Evolutionary conservation across 208 protist genomes (phyloP).

Genomic region (Trypanosoma conorhini): DNA sequence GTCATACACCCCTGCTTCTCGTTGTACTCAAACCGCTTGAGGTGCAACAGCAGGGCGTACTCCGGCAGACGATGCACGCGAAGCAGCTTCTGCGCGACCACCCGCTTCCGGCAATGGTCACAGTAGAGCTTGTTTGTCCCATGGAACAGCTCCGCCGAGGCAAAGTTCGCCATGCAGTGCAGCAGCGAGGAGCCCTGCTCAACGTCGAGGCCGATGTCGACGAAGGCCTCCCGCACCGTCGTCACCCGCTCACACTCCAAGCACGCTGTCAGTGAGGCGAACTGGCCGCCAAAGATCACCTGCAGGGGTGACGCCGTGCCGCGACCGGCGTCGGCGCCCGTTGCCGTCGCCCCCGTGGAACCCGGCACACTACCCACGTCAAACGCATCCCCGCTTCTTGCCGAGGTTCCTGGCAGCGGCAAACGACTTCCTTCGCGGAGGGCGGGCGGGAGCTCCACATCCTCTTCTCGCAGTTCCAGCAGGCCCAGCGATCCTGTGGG

Average conservation of each 20-base stretch:
- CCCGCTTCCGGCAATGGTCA: conserved; percentile 59
- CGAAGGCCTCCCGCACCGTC: conserved; percentile 69
- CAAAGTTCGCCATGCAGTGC: conserved; percentile 75
- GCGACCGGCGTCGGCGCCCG: not conserved
- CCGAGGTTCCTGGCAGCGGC: not conserved
- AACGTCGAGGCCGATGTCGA: conserved; percentile 86
- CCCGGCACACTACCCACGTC: conserved; percentile 1
- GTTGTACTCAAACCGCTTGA: conserved; percentile 93
- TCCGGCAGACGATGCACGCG: conserved; percentile 84
- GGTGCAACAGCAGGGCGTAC: conserved; percentile 86
- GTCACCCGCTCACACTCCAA: conserved; percentile 71
- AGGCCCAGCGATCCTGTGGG: not conserved
- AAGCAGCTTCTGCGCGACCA: conserved; percentile 80
- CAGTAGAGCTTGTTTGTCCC: conserved; percentile 85
- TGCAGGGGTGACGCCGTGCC: conserved; percentile 45
- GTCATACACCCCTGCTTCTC: conserved; percentile 56
- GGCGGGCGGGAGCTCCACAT: conserved; percentile 19
- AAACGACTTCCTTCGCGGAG: not conserved
- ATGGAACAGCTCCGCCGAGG: conserved; percentile 74
- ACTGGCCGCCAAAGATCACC: conserved; percentile 73
- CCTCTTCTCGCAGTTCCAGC: conserved; percentile 4
- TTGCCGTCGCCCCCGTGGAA: not conserved
- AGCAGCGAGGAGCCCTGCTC: conserved; percentile 78
- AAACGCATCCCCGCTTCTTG: not conserved
- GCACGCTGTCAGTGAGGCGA: conserved; percentile 74